A percentile compares a stretch with the other conserved stretches of the same genome.
Conservation (phyloP, 2,329 filamentous ascomycete species). For the Endoconidiophora polonica region DNA sequence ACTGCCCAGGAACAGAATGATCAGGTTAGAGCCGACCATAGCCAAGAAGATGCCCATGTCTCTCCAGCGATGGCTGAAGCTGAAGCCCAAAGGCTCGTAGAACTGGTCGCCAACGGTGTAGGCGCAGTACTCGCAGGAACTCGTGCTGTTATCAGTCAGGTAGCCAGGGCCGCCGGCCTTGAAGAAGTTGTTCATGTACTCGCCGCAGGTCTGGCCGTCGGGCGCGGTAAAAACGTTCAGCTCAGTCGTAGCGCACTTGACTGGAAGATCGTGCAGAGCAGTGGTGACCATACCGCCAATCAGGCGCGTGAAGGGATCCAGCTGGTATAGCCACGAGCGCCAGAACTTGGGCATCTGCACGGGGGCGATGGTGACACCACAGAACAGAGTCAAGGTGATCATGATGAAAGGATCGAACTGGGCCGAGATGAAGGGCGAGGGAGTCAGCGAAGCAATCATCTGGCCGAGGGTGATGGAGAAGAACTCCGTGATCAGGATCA, state of each 20-base stretch:
- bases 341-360: conserved; percentile 65
- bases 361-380: conserved; percentile 67
- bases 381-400: conserved; percentile 73
- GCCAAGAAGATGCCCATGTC: conserved; percentile 64
- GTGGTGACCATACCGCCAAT: conserved; percentile 68
- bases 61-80: conserved; percentile 57
- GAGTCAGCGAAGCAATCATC: conserved; percentile 59
- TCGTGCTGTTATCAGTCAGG: conserved; percentile 45
- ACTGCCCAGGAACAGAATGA: conserved; percentile 38
- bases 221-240: conserved; percentile 54
- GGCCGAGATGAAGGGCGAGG: conserved; percentile 60
- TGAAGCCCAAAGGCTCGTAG: conserved; percentile 49
- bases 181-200: conserved; percentile 63
- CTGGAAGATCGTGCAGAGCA: conserved; percentile 48
- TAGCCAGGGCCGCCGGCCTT: conserved; percentile 53
- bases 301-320: conserved; percentile 69
- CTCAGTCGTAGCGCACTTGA: conserved; percentile 44
- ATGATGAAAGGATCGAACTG: conserved; percentile 71
- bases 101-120: conserved; percentile 70
- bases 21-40: conserved; percentile 63
- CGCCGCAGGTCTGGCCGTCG: conserved; percentile 47
- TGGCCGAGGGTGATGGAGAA: conserved; percentile 73
- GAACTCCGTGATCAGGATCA: conserved; percentile 66
- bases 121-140: conserved; percentile 63
- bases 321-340: conserved; percentile 65